Conservation (phyloP, 1,284 basidiomycete genomes). For the Cutaneotrichosporon curvatum region DNA sequence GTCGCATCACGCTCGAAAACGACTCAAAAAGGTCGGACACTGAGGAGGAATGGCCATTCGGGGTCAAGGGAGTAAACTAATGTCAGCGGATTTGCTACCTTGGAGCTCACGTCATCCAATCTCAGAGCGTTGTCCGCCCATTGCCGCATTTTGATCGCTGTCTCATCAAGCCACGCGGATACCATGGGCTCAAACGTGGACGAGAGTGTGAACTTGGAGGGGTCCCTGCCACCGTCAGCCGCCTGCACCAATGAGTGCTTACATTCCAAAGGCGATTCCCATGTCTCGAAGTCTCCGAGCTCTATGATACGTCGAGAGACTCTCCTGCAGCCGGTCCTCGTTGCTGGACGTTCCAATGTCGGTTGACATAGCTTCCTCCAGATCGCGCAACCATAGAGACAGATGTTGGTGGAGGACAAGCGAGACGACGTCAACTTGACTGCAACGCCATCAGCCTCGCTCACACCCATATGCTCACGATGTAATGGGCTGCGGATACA, state of each 20-base stretch:
- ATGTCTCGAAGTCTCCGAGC: conserved; percentile 57
- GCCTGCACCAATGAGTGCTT: conserved; percentile 2
- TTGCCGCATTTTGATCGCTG: conserved; percentile 79
- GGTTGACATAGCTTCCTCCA: conserved; percentile 54
- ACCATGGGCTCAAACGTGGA: conserved; percentile 84
- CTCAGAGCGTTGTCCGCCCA: conserved; percentile 90
- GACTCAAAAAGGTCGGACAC: conserved; percentile 95
- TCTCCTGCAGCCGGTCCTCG: conserved; percentile 75
- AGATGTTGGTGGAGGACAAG: conserved; percentile 66
- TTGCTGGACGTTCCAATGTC: conserved; percentile 7
- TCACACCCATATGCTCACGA: conserved; percentile 53
- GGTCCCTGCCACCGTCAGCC: conserved; percentile 11
- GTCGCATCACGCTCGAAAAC: conserved; percentile 79
- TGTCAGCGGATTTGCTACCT: neutral
- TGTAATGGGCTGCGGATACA: conserved; percentile 73
- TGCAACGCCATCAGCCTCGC: conserved; percentile 30
- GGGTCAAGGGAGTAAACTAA: conserved; percentile 71
- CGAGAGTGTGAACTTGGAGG: conserved; percentile 55
- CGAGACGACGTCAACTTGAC: conserved; percentile 70
- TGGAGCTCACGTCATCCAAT: conserved; percentile 65
- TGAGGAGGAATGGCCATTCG: conserved; percentile 84
- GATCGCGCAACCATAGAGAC: conserved; percentile 67
- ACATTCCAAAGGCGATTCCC: conserved; percentile 61
- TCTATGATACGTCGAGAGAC: conserved; percentile 75
- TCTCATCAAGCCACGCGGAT: conserved; percentile 80